A percentile compares a stretch with the other conserved stretches of the same genome.
Conservation (phyloP, 148 eudicot species). For the Cornus controversa region DNA sequence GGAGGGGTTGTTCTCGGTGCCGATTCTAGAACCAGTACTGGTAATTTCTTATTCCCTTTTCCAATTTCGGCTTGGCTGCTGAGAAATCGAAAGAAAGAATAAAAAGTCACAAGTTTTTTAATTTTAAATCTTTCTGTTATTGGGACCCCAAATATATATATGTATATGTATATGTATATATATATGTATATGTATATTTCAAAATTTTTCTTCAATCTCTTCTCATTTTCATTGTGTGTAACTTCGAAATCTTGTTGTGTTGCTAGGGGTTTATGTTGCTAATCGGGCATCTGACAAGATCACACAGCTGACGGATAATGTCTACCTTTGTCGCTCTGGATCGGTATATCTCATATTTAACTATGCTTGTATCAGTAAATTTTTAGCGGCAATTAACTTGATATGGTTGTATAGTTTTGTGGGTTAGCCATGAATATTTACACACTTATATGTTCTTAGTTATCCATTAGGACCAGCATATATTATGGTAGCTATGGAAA, state of each 20-base stretch:
- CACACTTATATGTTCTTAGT: too few species aligned
- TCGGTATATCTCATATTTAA: slow-evolving; percentile 51
- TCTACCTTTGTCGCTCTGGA: slow-evolving; percentile 94
- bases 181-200: too few species aligned
- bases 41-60: slow-evolving; percentile 27
- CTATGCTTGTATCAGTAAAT: neutral
- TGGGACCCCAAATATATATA: neutral
- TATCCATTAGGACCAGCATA: neutral
- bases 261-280: slow-evolving; percentile 86
- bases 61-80: neutral
- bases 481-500: neutral
- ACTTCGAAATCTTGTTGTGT: slow-evolving; percentile 1
- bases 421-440: neutral
- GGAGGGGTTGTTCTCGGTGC: slow-evolving; percentile 98
- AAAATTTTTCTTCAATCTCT: too few species aligned
- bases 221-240: neutral
- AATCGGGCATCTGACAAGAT: slow-evolving; percentile 99
- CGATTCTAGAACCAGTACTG: slow-evolving; percentile 97
- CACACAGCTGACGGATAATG: slow-evolving; percentile 91
- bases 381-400: neutral
- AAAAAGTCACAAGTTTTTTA: too few species aligned
- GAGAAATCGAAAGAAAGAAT: too few species aligned
- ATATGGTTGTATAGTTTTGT: neutral
- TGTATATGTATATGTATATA: too few species aligned
- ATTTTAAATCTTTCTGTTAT: too few species aligned